Evolutionary conservation across 345 rosid species (phyloP).

Genomic region (Nephelium lappaceum): DNA sequence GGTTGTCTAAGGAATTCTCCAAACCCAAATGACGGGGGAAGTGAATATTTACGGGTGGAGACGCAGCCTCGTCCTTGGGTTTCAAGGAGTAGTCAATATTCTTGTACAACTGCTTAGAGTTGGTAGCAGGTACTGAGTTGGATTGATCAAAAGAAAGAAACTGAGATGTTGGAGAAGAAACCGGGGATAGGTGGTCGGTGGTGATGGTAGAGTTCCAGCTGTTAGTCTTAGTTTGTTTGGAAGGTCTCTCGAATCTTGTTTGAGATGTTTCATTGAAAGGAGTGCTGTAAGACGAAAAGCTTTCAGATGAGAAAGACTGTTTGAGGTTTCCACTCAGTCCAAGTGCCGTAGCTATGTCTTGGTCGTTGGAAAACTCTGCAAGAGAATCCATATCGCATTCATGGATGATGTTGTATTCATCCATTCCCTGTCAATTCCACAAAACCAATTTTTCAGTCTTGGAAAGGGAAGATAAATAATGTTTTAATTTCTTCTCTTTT

Average conservation of each 20-base stretch:
- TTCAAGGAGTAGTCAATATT: slow-evolving; percentile 12
- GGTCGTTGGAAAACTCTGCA: slow-evolving; percentile 28
- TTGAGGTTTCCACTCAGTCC: slow-evolving; percentile 12
- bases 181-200: slow-evolving; percentile 8
- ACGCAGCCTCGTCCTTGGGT: slow-evolving; percentile 35
- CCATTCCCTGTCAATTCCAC: slow-evolving; percentile 38
- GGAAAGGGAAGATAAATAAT: not conserved
- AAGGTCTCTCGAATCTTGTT: slow-evolving; percentile 24
- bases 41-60: slow-evolving; percentile 9
- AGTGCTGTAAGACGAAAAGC: slow-evolving; percentile 28
- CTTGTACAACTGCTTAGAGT: slow-evolving; percentile 19
- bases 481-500: not conserved
- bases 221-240: slow-evolving; percentile 32
- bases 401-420: slow-evolving; percentile 45
- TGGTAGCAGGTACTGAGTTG: slow-evolving; percentile 5
- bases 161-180: slow-evolving; percentile 28
- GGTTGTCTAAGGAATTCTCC: slow-evolving; percentile 11
- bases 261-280: slow-evolving; percentile 26
- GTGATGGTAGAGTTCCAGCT: slow-evolving; percentile 35
- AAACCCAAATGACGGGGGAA: slow-evolving; percentile 5
- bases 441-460: not conserved
- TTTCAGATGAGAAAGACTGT: slow-evolving; percentile 43
- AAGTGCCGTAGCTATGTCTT: slow-evolving; percentile 27
- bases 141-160: slow-evolving; percentile 35
- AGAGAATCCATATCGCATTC: slow-evolving; percentile 37